Base-by-base conservation (phyloP, 1,139 yeast genomes). In the Spencermartinsiella ligniputridi region DNA sequence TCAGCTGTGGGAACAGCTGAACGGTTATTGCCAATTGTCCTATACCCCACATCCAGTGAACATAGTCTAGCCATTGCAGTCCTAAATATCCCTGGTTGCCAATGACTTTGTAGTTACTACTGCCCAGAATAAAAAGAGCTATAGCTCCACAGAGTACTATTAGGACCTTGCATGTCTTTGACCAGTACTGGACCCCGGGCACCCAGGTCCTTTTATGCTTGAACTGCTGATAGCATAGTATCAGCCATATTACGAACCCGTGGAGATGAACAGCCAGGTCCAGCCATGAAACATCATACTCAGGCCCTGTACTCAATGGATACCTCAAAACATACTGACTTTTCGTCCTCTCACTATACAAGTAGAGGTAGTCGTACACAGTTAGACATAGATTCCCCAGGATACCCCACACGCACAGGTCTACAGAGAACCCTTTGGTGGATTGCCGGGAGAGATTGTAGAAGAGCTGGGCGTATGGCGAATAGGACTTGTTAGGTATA, bases 41-140 rank as follows among this genome's bases (percentile, higher is more conserved):
- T 2, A 52, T 46, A 17, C 42, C 13, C 39, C 54, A 51, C 3
- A 54, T 17, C 42, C 50, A 48, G 40, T 52, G 50, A 11, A 50
- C 50, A 16, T 37, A 46, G 34, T 55, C 59, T 2, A 55, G 45
- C 45, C 50, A 49, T 43, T 41, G 46, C 22, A 51, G 13, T 2
- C 50, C 48, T 12, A 29, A 44, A 17, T 37, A 46, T 4, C 55
- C 54, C 19, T 45, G 40, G 12, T 40, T 41, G 2, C 33, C 43
- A 21, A 35, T 37, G 33, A 33, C 27, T 16, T 34, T 36, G 27
- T 41, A 36, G 19, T 40, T 42, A 15, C 17, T 21, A 3, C 16
- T 13, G 6, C 18, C 17, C 33, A 37, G 15, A 12, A 37, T 16
- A 15, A 13, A 42, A 5, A 30, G 32, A 12, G 39, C 5, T 2